Base-by-base conservation (phyloP, 331 rosid species). In the Ulmus americana region DNA sequence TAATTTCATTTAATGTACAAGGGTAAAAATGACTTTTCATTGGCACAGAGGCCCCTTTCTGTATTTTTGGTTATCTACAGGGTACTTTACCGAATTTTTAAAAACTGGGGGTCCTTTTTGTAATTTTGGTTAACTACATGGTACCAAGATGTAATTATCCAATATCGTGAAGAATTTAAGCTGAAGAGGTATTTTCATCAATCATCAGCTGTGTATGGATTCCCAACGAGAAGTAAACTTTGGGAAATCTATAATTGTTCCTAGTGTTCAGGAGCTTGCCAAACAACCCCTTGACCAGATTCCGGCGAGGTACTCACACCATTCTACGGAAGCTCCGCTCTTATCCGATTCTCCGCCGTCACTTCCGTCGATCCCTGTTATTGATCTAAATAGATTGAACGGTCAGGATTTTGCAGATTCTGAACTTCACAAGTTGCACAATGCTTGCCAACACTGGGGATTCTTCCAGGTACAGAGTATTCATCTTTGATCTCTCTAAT, bases 361-460 rank as follows among this genome's bases (percentile, higher is more conserved):
- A 3, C 18, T 5, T 3, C 59, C 64, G 39, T 20, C 71, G 13
- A 67, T 77, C 16, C 82, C 82, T 0, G 71, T 79, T 0, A 65
- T 79, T 52, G 77, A 79, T 10, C 41, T 79, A 1, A n/a, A 59
- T 14, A 57, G 40, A 35, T 53, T 79, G 55, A 18, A 15, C 40
- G 14, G 64, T 13, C 56, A 9, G n/a, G 67, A 42, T 54, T 61
- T 52, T 0, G 41, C 41, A 54, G 60, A 71, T 1, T 73, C 76
- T 45, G 76, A 77, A 10, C 69, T 77, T 67, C 59, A 68, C 20
- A 73, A 42, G 35, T 54, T 77, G 35, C 78, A 77, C 43, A 11
- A 45, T 45, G 82, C 78, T 51, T 78, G 79, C 61, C 52, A 46
- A 47, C 78, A 78, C 7, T 73, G 82, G 82, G 82, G 82, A 18